Conservation (phyloP, 1,284 basidiomycete species). For the Cutaneotrichosporon cutaneum region DNA sequence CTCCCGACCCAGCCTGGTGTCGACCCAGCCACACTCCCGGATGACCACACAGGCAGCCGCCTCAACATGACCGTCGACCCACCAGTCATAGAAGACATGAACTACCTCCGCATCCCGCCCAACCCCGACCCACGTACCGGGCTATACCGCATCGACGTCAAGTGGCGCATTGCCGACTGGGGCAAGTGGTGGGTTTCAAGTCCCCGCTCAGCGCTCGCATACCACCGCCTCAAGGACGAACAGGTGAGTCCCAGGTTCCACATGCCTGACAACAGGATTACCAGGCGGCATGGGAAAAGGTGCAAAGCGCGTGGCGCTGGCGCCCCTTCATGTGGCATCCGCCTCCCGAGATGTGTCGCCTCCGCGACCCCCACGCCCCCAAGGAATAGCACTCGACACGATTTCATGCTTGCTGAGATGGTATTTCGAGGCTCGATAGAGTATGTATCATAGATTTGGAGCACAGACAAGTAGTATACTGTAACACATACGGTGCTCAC, state of each 20-base stretch:
- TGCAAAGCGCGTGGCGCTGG: background rate
- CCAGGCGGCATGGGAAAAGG: background rate
- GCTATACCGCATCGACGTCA: constrained; percentile 17
- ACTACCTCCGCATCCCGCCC: constrained; percentile 14
- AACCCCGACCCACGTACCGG: constrained; percentile 27
- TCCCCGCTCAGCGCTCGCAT: background rate
- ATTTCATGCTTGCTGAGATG: too few species aligned
- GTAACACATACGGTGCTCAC: too few species aligned
- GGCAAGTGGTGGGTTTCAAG: background rate
- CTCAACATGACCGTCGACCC: constrained; percentile 18
- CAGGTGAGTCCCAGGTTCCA: constrained; percentile 11
- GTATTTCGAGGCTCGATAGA: too few species aligned
- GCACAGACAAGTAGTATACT: too few species aligned
- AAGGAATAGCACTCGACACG: too few species aligned
- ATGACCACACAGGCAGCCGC: background rate
- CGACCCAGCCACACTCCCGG: constrained; percentile 20
- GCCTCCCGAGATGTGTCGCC: background rate
- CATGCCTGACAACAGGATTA: background rate
- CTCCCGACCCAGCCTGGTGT: background rate
- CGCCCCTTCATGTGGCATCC: background rate
- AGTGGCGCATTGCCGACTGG: constrained; percentile 1
- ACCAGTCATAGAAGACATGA: constrained; percentile 20
- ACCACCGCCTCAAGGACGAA: constrained; percentile 12
- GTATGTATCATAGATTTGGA: background rate
- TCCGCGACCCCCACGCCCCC: background rate